Evolutionary conservation across 805 yeast species (phyloP), one percentile per base, ranked within the genome.

Genomic region (Barnettozyma californica): DNA sequence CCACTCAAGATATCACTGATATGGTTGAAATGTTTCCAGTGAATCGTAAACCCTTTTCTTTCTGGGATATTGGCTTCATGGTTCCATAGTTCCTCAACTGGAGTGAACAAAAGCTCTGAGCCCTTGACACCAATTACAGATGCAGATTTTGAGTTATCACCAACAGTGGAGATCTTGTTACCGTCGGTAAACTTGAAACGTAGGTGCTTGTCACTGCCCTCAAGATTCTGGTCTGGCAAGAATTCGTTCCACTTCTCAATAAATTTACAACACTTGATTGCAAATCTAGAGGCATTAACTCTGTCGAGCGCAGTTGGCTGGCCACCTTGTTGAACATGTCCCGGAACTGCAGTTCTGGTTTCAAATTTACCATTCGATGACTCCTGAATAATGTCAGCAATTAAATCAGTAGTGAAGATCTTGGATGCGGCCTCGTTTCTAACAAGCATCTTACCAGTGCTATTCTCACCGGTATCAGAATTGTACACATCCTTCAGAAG

Each of bases 311-410:
- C 89, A 8, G 96, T 84, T 44, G 99, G 99, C 46, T 81, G 78
- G 51, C 91, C 94, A 65, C 99, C 99, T 70, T 94, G 99, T 75
- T 94, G 99, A 50, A 92, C 94, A 64, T 92, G 98, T 27, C 99
- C 99, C 25, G 99, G 99, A 51, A 91, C 81, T 14, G 98, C 98
- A 5, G 96, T 90, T 66, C 95, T 84, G 16, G 94, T 85, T 60
- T 91, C 97, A 64, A 87, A 94, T 55, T 75, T 76, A 43, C 86
- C 87, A 35, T 76, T 68, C 33, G 90, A 83, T 60, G 88, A 91
- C 61, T 85, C 86, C 52, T 82, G 81, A 59, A 92, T 84, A 49
- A 94, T 87, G 52, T 87, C 83, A 14, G 96, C 89, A 59, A 94
- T 76, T 50, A 87, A 74, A 54, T 87, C 82, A 8, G 97, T 86